Evolutionary conservation across 2,329 filamentous ascomycete species (phyloP), one percentile per base, ranked within the genome.

Genomic region (Aspergillus sclerotialis): DNA sequence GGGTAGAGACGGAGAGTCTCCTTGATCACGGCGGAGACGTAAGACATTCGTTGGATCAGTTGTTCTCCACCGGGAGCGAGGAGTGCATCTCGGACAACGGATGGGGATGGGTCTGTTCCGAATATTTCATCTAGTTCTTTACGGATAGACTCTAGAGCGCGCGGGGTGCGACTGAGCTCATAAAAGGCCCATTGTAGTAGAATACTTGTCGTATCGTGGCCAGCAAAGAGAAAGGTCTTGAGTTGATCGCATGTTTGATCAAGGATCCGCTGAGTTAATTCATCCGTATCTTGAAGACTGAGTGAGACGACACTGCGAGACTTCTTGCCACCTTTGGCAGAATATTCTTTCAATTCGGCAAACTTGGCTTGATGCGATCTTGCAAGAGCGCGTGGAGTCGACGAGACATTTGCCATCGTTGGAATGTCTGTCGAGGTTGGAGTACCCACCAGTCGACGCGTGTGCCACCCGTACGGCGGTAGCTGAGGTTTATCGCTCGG

Each of bases 41-140:
- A 76, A 0, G 63, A 56, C 25, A 78, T 41, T 3, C 26, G 59
- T 21, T 65, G 56, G 43, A 71, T 71, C 23, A 76, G 10, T 23
- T 23, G 54, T 2, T 56, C 23, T 56, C 53, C 11, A 61, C 65
- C 25, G 65, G 53, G 5, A 52, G 46, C 24, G 50, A 50, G 24
- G 50, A 53, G 18, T 32, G 37, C 40, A 2, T 39, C 24, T 13
- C 37, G 32, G 2, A 42, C 27, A 2, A 57, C 59, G 1, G 57
- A 61, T 1, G 51, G 48, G 2, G 57, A 46, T 2, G 61, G 47
- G 21, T 70, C 61, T 0, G 63, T 35, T 7, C 72, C 68, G 25
- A 79, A 69, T 7, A 78, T 58, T 2, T 57, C 56, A 37, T 76
- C 69, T 43, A 75, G 72, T 49, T 80, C 76, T 17, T 58, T 46